Evolutionary conservation across 2,329 filamentous ascomycete species (phyloP), one percentile per base, ranked within the genome.

Genomic region (Cladosporium sp.): DNA sequence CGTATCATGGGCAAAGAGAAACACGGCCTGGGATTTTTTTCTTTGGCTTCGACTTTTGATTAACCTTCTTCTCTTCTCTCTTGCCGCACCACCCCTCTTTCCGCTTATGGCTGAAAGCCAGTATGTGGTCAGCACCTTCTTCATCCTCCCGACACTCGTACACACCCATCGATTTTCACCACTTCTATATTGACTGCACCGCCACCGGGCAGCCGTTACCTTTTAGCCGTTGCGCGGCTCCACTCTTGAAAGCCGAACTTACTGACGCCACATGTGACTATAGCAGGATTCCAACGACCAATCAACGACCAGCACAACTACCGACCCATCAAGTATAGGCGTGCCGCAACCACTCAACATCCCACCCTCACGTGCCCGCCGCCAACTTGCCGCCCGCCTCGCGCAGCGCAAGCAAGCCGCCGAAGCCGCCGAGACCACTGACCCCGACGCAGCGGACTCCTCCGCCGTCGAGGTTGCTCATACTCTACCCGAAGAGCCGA

Each of bases 341-440:
- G 49, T 90, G n/a, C 91, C 88, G 26, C 89, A 91, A 36, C 92
- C 93, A 14, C 83, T 97, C 74, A 95, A 94, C 76, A 88, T 94
- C 41, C 89, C 91, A 0, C 93, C 94, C 2, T 96, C 92, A 8
- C 88, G 94, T 62, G 94, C 94, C 8, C 88, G 94, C 60, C 85
- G 92, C 65, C 92, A 96, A 78, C 86, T 98, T n/a, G 93, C 93
- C n/a, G 91, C 92, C 14, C 88, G 93, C 14, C 84, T 98, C 15
- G 82, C 81, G 2, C 77, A 74, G 87, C 92, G 78, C 51, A 80
- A 80, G 59, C 69, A 72, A 38, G 69, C 71, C 44, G 68, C 68
- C 21, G 66, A 68, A 57, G 68, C 70, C 8, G 73, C 75, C 26
- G 73, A 75, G 5, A 73, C 74, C 61, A 64, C 61, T 14, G 74